Conservation (phyloP, 768 basidiomycete genomes). For the Galerina sulciceps region DNA sequence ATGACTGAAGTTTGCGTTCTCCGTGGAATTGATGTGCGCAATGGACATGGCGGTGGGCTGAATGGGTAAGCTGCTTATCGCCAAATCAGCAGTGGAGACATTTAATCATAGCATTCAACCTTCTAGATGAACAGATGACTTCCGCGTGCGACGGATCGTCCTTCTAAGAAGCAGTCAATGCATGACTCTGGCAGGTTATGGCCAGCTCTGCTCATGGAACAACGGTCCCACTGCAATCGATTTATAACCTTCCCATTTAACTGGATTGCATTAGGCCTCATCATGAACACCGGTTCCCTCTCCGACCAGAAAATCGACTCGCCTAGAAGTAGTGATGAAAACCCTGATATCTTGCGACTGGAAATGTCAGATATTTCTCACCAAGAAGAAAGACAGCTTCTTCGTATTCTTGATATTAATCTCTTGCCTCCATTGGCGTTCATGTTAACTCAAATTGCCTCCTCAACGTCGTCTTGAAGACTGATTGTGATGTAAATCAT, state of each 20-base stretch:
- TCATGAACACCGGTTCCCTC: slow-evolving; percentile 12
- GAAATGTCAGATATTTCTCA: slow-evolving; percentile 19
- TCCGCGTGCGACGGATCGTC: slow-evolving; percentile 6
- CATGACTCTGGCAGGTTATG: background rate
- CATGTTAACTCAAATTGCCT: slow-evolving; percentile 33
- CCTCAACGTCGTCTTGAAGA: background rate
- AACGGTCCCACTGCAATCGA: too few species aligned
- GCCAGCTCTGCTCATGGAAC: background rate
- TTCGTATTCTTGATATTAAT: slow-evolving; percentile 45
- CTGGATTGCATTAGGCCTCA: background rate
- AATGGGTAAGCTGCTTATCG: slow-evolving; percentile 3
- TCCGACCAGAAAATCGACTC: slow-evolving; percentile 4
- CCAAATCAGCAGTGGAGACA: slow-evolving; percentile 1
- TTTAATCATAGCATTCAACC: slow-evolving; percentile 2
- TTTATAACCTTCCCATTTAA: background rate
- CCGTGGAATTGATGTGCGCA: slow-evolving; percentile 57
- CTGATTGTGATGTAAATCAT: too few species aligned
- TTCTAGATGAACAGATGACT: slow-evolving; percentile 8
- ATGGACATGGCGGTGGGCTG: slow-evolving; percentile 42
- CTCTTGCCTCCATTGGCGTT: slow-evolving; percentile 47
- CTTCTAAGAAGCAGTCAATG: slow-evolving; percentile 1
- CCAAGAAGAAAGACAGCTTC: slow-evolving; percentile 35
- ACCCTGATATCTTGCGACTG: slow-evolving; percentile 4
- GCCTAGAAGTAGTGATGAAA: slow-evolving; percentile 1
- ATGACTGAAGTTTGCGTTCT: slow-evolving; percentile 47